phyloP scores from a whole-genome alignment of 2,329 filamentous ascomycete species.

The Aspergillus aculeatinus region DNA sequence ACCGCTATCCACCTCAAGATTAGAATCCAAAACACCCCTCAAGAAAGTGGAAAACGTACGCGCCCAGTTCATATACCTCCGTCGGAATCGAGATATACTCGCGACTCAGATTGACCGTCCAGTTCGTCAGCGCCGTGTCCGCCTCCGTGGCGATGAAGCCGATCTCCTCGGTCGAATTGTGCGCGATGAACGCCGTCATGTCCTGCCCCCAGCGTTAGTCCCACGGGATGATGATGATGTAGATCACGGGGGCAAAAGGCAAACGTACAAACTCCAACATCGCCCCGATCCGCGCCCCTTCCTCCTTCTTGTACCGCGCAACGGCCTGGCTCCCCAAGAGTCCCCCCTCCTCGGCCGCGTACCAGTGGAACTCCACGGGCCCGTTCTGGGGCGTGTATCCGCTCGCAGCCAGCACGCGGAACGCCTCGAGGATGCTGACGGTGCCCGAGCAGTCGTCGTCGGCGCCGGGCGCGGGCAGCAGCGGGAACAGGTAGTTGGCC shows the following conservation, averaged over 20 bases:
- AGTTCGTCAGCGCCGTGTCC: constrained; percentile 2
- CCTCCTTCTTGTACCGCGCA: constrained; percentile 4
- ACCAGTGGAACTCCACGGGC: constrained; percentile 3
- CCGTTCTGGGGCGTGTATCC: constrained; percentile 3
- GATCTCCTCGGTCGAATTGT: constrained; percentile 3
- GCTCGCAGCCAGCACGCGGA: not conserved
- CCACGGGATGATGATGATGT: too few species aligned
- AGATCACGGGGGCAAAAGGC: not conserved
- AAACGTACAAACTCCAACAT: constrained; percentile 6
- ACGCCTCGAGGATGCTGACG: constrained; percentile 5
- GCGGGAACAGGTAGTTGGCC: constrained; percentile 4
- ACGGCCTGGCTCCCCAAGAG: constrained; percentile 3
- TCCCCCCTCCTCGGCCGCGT: constrained; percentile 3
- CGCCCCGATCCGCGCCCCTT: not conserved
- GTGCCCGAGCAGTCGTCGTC: constrained; percentile 7
- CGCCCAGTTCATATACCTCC: not conserved
- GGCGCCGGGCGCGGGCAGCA: constrained; percentile 1
- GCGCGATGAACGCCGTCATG: constrained; percentile 6
- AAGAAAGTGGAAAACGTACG: not conserved
- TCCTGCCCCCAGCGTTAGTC: not conserved
- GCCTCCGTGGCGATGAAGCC: constrained; percentile 1
- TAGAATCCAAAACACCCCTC: too few species aligned
- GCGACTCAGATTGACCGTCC: not conserved
- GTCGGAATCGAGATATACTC: constrained; percentile 6
- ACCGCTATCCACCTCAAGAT: not conserved